phyloP scores from a whole-genome alignment of 768 basidiomycete genomes.

The Leccinum rimulosum region DNA sequence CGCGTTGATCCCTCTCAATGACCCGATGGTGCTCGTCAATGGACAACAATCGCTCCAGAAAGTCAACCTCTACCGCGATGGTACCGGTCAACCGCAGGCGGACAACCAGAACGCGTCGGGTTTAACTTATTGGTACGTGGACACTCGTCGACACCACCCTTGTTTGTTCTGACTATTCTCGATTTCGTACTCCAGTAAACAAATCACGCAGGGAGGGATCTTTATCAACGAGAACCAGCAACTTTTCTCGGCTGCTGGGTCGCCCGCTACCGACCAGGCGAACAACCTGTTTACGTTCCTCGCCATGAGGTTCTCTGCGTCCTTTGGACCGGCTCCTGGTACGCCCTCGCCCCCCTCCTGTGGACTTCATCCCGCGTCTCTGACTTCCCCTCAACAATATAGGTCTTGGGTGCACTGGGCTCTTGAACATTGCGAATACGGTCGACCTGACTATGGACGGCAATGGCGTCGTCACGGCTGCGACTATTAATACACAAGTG shows the following conservation, averaged over 20 bases:
- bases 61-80: constrained; percentile 28
- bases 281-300: constrained; percentile 29
- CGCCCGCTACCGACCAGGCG: constrained; percentile 21
- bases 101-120: constrained; percentile 23
- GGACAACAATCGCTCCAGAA: constrained; percentile 24
- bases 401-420: constrained; percentile 23
- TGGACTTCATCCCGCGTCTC: not conserved
- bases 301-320: constrained; percentile 27
- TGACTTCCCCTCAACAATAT: not conserved
- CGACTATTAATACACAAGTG: constrained; percentile 19
- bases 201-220: constrained; percentile 22
- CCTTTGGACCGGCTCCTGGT: constrained; percentile 27
- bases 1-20: constrained; percentile 24
- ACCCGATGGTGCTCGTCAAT: constrained; percentile 27
- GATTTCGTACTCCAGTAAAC: constrained; percentile 11
- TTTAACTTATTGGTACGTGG: constrained; percentile 20
- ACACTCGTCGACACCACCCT: not conserved
- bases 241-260: constrained; percentile 14
- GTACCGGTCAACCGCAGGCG: constrained; percentile 26
- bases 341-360: not conserved
- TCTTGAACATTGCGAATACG: constrained; percentile 25
- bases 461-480: constrained; percentile 27
- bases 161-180: not conserved
- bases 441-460: constrained; percentile 25
- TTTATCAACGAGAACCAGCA: constrained; percentile 25